A percentile compares a stretch with the other conserved stretches of the same genome.
phyloP scores from a whole-genome alignment of 306 rosid species.

The Quercus mongolica region DNA sequence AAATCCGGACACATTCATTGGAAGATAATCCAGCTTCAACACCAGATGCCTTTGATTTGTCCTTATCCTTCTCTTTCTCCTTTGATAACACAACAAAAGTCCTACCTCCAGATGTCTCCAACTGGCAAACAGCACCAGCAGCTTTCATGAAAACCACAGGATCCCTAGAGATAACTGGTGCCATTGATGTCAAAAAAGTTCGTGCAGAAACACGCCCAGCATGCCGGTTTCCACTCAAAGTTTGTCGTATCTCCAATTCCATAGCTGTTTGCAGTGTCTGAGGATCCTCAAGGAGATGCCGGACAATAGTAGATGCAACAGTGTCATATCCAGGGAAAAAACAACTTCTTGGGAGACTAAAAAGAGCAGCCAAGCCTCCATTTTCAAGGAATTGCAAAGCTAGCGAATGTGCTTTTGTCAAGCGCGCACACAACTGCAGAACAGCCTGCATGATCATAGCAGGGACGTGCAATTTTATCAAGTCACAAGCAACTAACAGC shows the following conservation, averaged over 20 bases:
- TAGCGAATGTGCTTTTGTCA: conserved; percentile 82
- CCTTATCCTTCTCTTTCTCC: conserved; percentile 90
- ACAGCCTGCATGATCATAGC: conserved; percentile 98
- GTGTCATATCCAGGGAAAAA: conserved; percentile 97
- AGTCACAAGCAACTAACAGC: conserved; percentile 76
- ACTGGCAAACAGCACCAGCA: conserved; percentile 80
- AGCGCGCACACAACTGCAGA: conserved; percentile 85
- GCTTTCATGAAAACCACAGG: conserved; percentile 95
- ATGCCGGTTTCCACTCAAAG: conserved; percentile 77
- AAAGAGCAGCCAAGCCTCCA: conserved; percentile 84
- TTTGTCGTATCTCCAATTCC: conserved; percentile 93
- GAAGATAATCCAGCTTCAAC: conserved; percentile 67
- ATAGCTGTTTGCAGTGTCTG: conserved; percentile 95
- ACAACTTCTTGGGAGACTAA: conserved; percentile 77
- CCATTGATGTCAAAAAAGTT: conserved; percentile 82
- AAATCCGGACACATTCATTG: conserved; percentile 68
- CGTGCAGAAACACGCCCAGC: conserved; percentile 76
- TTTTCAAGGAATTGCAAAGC: conserved; percentile 89
- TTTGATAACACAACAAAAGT: conserved; percentile 69
- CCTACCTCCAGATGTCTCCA: conserved; percentile 94
- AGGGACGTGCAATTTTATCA: conserved; percentile 89
- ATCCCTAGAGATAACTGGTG: conserved; percentile 94
- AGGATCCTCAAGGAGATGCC: conserved; percentile 98
- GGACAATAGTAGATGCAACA: conserved; percentile 92
- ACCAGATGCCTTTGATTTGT: conserved; percentile 60